A percentile compares a stretch with the other conserved stretches of the same genome.
These are phyloP conservation scores for Aspergillus funiculosus DNA, from an alignment of 495 filamentous ascomycete species.

Conservation along the genomic window DNA sequence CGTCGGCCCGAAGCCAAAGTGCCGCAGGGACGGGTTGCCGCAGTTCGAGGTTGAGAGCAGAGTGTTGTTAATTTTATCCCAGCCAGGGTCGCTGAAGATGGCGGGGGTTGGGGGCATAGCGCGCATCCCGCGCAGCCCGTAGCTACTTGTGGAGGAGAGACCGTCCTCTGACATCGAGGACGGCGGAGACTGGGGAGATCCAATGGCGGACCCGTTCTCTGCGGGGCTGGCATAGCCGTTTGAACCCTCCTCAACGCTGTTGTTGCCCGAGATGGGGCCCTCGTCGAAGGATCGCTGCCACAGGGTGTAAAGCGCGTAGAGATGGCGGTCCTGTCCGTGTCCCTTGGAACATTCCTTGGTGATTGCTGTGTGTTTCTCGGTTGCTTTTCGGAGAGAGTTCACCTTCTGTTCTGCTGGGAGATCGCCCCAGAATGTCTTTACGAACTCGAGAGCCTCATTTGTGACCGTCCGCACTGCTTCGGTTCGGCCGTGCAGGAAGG, in stretches of 20 bases:
- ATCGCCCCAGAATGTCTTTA: slow-evolving; percentile 92
- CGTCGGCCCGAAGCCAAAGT: slow-evolving; percentile 95
- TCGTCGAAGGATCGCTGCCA: slow-evolving; percentile 90
- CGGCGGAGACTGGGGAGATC: slow-evolving; percentile 49
- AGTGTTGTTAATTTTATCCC: slow-evolving; percentile 93
- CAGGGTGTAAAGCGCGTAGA: slow-evolving; percentile 90
- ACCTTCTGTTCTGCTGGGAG: slow-evolving; percentile 76
- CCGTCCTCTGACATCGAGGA: slow-evolving; percentile 48
- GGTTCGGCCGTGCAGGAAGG: slow-evolving; percentile 86
- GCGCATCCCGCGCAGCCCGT: slow-evolving; percentile 28
- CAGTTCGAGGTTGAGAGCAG: slow-evolving; percentile 97
- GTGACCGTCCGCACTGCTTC: slow-evolving; percentile 89
- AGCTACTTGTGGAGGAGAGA: slow-evolving; percentile 28
- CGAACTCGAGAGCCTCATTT: slow-evolving; percentile 73
- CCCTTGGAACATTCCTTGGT: slow-evolving; percentile 89
- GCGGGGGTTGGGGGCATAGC: slow-evolving; percentile 54
- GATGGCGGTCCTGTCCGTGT: slow-evolving; percentile 85
- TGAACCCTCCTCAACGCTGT: slow-evolving; percentile 54
- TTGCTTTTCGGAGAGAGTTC: slow-evolving; percentile 75
- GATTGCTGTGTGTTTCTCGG: slow-evolving; percentile 69
- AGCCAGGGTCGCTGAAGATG: slow-evolving; percentile 82
- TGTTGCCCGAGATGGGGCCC: slow-evolving; percentile 43
- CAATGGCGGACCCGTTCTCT: slow-evolving; percentile 41
- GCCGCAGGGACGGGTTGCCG: slow-evolving; percentile 91
- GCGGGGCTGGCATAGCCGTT: slow-evolving; percentile 50